Evolutionary conservation across 305 asterid genomes (phyloP), one percentile per base, ranked within the genome.

Genomic region (Fraxinus baroniana): DNA sequence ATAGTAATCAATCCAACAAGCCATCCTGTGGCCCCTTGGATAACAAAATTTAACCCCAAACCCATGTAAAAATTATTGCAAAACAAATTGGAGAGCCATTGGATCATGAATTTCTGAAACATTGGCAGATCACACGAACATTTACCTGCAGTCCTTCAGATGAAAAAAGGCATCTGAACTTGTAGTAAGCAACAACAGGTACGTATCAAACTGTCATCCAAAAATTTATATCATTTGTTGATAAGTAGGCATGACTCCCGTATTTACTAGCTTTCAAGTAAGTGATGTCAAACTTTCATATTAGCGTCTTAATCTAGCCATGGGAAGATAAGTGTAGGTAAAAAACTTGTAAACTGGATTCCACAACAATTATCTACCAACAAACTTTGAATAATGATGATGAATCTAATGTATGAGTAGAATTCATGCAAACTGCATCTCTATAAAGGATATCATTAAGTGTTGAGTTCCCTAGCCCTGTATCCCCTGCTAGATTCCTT

Each of bases 61-160:
- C 44, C 33, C 39, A 37, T 22, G 2, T 33, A 41, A 73, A 44
- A 60, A 46, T 36, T 78, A 39, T 74, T 26, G 49, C 39, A 32
- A 72, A 33, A 72, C 46, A 62, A 83, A 36, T 44, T 71, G 85
- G 79, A 28, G 78, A 78, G 55, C 68, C 46, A 62, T 78, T 30
- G 22, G 78, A 81, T 84, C 35, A 68, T 6, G 83, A 76, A 68
- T 18, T 64, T 72, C 77, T 85, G 73, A 15, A 57, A 76, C 80
- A 66, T 20, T 22, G 66, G 52, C 73, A 32, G 76, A 81, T 82
- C 83, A 66, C 37, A 73, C 28, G 74, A 78, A 86, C 79, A 70
- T n/a, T 81, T 83, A 97, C 99, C 99, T 94, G 97, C 99, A 82
- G 81, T 93, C 98, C 85, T 95, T 97, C 78, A 97, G 91, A 90